These are phyloP conservation scores for Penicillium chermesinum DNA, from an alignment of 495 filamentous ascomycete genomes.

Conservation along the genomic window DNA sequence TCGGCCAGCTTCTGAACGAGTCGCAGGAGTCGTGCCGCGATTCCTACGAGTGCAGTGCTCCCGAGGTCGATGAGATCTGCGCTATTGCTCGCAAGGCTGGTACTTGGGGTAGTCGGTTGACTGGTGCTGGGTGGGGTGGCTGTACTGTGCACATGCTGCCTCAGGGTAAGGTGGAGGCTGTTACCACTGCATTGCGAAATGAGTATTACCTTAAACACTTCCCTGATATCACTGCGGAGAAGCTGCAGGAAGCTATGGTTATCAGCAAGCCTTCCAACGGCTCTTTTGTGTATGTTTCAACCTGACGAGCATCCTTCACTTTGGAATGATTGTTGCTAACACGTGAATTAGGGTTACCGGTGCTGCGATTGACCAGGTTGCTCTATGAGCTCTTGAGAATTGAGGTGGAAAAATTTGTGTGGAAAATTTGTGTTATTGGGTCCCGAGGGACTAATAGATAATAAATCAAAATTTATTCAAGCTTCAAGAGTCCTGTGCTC, in stretches of 20 bases:
- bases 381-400: slow-evolving; percentile 10
- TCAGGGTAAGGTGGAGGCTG: slow-evolving; percentile 73
- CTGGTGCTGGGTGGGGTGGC: slow-evolving; percentile 95
- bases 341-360: slow-evolving; percentile 33
- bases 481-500: neutral
- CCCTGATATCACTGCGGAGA: slow-evolving; percentile 64
- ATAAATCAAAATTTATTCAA: neutral
- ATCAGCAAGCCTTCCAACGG: slow-evolving; percentile 71
- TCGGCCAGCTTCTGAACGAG: slow-evolving; percentile 84
- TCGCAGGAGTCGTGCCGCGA: slow-evolving; percentile 83
- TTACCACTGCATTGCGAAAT: slow-evolving; percentile 68
- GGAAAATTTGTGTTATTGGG: neutral
- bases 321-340: slow-evolving; percentile 8
- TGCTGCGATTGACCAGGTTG: slow-evolving; percentile 35
- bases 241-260: slow-evolving; percentile 74
- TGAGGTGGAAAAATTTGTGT: neutral
- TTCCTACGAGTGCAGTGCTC: slow-evolving; percentile 82
- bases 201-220: slow-evolving; percentile 77
- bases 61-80: slow-evolving; percentile 85
- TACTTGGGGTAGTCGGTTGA: slow-evolving; percentile 79
- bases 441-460: neutral
- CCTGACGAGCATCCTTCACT: neutral
- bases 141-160: slow-evolving; percentile 92
- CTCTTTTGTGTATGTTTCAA: slow-evolving; percentile 39
- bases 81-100: slow-evolving; percentile 70